A percentile compares a stretch with the other conserved stretches of the same genome.
phyloP scores from a whole-genome alignment of 2,329 filamentous ascomycete genomes.

The Colletotrichum sp. region DNA sequence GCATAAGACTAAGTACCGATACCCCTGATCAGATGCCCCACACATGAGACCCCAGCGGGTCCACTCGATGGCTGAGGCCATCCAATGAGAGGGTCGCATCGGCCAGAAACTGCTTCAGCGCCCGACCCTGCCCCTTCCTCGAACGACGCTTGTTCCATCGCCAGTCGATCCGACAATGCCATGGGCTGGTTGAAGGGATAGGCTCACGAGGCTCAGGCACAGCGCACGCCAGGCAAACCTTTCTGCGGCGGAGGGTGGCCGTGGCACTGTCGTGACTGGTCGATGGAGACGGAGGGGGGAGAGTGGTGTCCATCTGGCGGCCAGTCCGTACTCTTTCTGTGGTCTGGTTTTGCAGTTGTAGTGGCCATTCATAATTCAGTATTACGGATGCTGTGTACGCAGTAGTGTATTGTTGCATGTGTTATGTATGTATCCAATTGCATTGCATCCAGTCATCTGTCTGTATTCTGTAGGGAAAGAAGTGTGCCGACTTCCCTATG shows the following conservation, averaged over 20 bases:
- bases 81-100: background rate
- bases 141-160: conserved; percentile 41
- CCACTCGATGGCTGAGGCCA: background rate
- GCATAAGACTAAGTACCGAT: background rate
- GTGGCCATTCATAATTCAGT: background rate
- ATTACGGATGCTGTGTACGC: background rate
- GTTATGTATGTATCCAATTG: background rate
- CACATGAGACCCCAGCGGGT: background rate
- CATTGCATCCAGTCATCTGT: background rate
- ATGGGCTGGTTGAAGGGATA: conserved; percentile 18
- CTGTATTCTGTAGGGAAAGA: background rate
- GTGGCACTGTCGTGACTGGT: background rate
- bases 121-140: conserved; percentile 29
- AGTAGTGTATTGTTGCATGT: background rate
- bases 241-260: background rate
- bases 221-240: background rate
- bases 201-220: background rate
- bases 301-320: background rate
- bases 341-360: background rate
- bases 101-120: conserved; percentile 8
- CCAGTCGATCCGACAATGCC: conserved; percentile 42
- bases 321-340: background rate
- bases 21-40: background rate
- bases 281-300: background rate
- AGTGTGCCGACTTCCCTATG: background rate